Base-by-base conservation (phyloP, 176 grass and related monocot genomes). In the Aegilops tauschii region DNA sequence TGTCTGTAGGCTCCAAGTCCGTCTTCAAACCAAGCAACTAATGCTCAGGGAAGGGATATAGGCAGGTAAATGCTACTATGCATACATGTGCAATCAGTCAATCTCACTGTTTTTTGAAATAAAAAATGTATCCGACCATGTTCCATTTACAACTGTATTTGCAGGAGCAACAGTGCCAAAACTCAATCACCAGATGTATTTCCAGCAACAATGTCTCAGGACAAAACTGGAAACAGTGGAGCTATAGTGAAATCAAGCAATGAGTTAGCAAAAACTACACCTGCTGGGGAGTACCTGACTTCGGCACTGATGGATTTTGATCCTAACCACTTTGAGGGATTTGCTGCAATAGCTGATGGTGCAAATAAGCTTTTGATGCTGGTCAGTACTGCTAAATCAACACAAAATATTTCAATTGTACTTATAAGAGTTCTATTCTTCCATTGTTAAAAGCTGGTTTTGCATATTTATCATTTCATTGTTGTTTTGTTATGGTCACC, bases 301-400 rank as follows among this genome's bases (percentile, higher is more conserved):
- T 88, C 96, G 63, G 96, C 96, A 69, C 86, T 98, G 73, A 89
- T 89, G 61, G 96, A 98, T 81, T 98, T 98, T 83, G 96, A 98
- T 85, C 93, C 96, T 59, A 91, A 96, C 58, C 96, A 98, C 62
- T 90, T 96, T 76, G 96, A 98, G 79, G 91, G 94, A 84, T 92
- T 94, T 90, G 96, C 96, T 84, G 93, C 96, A 84, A 85, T 98
- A 84, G 89, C 96, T 88, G 96, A 98, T 84, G 93, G 96, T 88
- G 93, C 96, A 88, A 98, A 98, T 86, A 98, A 98, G 86, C 96
- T 98, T 91, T 92, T 98, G 65, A 98, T 98, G 96, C 92, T 98
- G 93, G 96, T 98, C 77, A 83, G 65, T 86, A 76, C 39, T 84
- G 40, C 76, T 61, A 80, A 18, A 59, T 69, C 44, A 77, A 76